Base-by-base conservation (phyloP, 306 rosid genomes). In the Lathyrus tuberosus region DNA sequence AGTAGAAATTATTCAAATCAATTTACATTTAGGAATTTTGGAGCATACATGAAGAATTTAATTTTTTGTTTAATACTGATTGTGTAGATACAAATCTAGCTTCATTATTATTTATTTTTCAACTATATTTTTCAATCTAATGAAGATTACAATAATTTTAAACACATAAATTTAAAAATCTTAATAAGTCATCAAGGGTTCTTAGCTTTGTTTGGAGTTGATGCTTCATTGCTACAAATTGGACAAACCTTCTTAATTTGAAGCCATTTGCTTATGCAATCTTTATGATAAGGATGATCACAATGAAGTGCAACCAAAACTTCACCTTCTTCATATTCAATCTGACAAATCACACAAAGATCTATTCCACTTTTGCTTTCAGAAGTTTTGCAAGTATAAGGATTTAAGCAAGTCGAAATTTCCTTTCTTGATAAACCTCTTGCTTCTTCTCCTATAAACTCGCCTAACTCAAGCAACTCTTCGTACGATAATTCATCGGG, bases 191-290 rank as follows among this genome's bases (percentile, higher is more conserved):
- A 59, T 60, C 72, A 80, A 40, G 69, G 46, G 15, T 58, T 65
- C 10, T 43, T 65, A 48, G 18, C 62, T 22, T 37, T 41, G 33
- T 65, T 71, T 1, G 78, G 67, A 41, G 75, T 35, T 65, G 80
- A 80, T 41, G 66, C 75, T 66, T 80, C 84, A 57, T 64, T 79
- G 84, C 77, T 66, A 70, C 98, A 94, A 10, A 94, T 94, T 24
- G 98, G 98, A 77, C 98, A 94, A 68, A 80, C 82, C 76, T 81
- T 94, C 75, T 86, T 94, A 59, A 88, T 73, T 60, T 87, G 89
- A 88, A 90, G 95, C 97, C 98, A 94, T 43, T 79, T 76, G 76
- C 65, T 77, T 62, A 94, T 88, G 78, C 98, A 94, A 35, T 84
- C 94, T 26, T 73, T 14, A 83, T 94, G 98, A 69, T 88, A 94